A percentile compares a stretch with the other conserved stretches of the same genome.
These are phyloP conservation scores for Prunus kanzakura DNA, from an alignment of 306 rosid genomes.

Conservation along the genomic window DNA sequence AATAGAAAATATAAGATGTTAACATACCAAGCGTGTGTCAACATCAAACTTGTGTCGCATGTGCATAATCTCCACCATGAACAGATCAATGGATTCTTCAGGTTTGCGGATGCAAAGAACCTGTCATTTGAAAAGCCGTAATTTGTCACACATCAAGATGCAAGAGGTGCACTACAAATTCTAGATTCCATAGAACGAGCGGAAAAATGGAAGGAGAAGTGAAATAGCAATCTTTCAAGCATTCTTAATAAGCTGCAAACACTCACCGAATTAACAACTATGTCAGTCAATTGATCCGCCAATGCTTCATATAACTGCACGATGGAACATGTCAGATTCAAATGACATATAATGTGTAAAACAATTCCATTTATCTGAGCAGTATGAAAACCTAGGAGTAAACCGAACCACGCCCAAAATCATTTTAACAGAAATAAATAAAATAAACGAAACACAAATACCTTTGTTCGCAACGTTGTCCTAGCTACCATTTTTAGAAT, in stretches of 20 bases:
- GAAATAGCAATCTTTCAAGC: not conserved
- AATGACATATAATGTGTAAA: not conserved
- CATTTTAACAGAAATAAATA: conserved; percentile 1
- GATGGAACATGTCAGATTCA: conserved; percentile 12
- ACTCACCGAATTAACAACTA: conserved; percentile 83
- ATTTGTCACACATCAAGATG: conserved; percentile 14
- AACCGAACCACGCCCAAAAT: not conserved
- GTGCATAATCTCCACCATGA: conserved; percentile 99
- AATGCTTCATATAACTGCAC: conserved; percentile 82
- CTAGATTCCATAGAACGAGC: not conserved
- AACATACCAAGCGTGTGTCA: conserved; percentile 89
- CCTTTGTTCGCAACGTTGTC: conserved; percentile 93
- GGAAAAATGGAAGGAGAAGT: not conserved
- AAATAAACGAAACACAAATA: conserved; percentile 6
- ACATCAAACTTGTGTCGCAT: conserved; percentile 96
- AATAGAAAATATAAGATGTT: not conserved
- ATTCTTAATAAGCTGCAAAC: conserved; percentile 9
- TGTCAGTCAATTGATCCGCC: conserved; percentile 88
- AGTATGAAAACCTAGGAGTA: not conserved
- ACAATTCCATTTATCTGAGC: not conserved
- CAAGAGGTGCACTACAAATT: conserved; percentile 1
- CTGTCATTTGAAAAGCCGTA: conserved; percentile 40
- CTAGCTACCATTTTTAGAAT: conserved; percentile 91
- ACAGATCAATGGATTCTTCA: conserved; percentile 81
- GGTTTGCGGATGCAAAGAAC: conserved; percentile 83